Conservation (phyloP, 352 stramenopile genomes). For the Globisporangium viniferum region DNA sequence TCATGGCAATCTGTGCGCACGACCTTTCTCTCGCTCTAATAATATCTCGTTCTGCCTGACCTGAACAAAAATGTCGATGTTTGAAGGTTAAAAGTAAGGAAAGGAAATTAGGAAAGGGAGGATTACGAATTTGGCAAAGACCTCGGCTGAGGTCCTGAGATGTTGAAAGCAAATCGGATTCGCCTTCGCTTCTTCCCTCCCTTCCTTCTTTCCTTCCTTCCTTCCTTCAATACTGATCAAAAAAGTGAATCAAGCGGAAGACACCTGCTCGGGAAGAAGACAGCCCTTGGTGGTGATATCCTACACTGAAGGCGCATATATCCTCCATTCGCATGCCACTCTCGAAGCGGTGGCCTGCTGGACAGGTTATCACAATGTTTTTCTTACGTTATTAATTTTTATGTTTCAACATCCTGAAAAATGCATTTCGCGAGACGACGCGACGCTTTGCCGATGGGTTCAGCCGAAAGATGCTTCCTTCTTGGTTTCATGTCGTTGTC, state of each 20-base stretch:
- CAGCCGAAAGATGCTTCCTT: background rate
- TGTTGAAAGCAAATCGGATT: background rate
- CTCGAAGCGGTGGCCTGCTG: background rate
- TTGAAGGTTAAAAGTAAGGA: background rate
- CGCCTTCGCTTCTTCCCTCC: background rate
- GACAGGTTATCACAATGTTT: background rate
- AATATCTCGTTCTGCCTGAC: no score
- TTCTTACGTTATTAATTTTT: background rate
- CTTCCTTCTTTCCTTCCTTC: background rate
- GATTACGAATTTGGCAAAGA: background rate
- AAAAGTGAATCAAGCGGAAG: background rate
- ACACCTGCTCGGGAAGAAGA: background rate
- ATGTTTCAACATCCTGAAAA: background rate
- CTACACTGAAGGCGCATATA: background rate
- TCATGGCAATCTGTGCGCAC: background rate
- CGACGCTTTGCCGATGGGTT: background rate
- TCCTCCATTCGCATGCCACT: background rate
- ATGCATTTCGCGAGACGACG: background rate
- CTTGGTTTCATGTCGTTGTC: background rate
- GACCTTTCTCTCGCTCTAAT: no score
- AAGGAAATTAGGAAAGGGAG: background rate
- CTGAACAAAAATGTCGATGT: background rate
- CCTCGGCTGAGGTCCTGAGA: background rate
- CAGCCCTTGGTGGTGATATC: background rate
- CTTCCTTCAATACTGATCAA: background rate